phyloP scores from a whole-genome alignment of 805 yeast species.

The Sugiyamaella chiloensis region DNA sequence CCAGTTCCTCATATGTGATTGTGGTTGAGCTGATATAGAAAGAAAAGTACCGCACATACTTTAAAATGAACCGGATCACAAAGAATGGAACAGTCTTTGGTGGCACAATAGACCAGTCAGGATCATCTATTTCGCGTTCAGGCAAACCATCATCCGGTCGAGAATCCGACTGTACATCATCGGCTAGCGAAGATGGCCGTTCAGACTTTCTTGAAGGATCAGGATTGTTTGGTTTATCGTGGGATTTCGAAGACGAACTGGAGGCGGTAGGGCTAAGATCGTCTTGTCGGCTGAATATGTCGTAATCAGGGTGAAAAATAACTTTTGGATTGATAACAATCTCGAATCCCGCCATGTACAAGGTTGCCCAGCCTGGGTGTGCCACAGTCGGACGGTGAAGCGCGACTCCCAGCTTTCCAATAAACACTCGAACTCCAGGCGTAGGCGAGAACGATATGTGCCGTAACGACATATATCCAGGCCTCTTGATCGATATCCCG shows the following conservation, averaged over 20 bases:
- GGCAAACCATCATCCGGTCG: slow-evolving; percentile 1
- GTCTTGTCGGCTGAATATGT: slow-evolving; percentile 8
- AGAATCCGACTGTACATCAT: background rate
- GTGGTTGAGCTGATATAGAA: slow-evolving; percentile 27
- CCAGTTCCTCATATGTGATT: slow-evolving; percentile 27
- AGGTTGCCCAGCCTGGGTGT: slow-evolving; percentile 38
- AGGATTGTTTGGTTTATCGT: background rate
- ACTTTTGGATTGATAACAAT: slow-evolving; percentile 30
- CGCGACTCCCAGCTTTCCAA: slow-evolving; percentile 35
- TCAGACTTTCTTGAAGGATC: too few species aligned
- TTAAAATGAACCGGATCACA: slow-evolving; percentile 20
- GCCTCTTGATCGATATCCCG: slow-evolving; percentile 40
- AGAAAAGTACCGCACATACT: slow-evolving; percentile 28
- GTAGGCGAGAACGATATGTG: slow-evolving; percentile 34
- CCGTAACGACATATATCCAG: slow-evolving; percentile 40
- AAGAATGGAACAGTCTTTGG: slow-evolving; percentile 23
- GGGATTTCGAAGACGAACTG: background rate
- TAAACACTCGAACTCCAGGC: slow-evolving; percentile 35
- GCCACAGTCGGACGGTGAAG: slow-evolving; percentile 41
- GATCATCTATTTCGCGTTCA: slow-evolving; percentile 10
- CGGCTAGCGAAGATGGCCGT: background rate
- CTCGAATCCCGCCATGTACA: slow-evolving; percentile 33
- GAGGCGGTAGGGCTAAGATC: background rate
- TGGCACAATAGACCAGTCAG: slow-evolving; percentile 25
- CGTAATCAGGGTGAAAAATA: slow-evolving; percentile 18